Evolutionary conservation across 2,329 filamentous ascomycete genomes (phyloP).

Genomic region (Paecilomyces sp.): DNA sequence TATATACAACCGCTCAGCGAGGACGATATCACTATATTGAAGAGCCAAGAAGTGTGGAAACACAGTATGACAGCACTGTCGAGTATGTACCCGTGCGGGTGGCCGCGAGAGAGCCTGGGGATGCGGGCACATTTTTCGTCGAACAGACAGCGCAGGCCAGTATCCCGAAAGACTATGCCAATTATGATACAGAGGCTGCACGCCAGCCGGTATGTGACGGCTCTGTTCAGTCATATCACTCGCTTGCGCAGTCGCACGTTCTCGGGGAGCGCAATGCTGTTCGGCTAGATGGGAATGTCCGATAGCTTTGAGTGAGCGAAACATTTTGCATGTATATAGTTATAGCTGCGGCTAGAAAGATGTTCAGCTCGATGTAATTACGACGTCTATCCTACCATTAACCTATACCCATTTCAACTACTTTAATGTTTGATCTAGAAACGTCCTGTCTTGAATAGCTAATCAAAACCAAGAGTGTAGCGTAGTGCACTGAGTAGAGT

Average conservation of each 20-base stretch:
- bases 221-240: slow-evolving; percentile 9
- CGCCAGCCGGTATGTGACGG: slow-evolving; percentile 10
- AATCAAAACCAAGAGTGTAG: too few species aligned
- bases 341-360: too few species aligned
- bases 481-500: too few species aligned
- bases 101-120: slow-evolving; percentile 9
- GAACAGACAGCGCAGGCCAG: slow-evolving; percentile 15
- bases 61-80: slow-evolving; percentile 12
- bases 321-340: neutral
- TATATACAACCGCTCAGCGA: slow-evolving; percentile 8
- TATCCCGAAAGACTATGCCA: slow-evolving; percentile 9
- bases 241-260: slow-evolving; percentile 2
- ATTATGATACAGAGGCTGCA: slow-evolving; percentile 12
- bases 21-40: slow-evolving; percentile 18
- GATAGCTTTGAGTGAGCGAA: neutral
- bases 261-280: neutral
- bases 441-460: too few species aligned
- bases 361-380: too few species aligned
- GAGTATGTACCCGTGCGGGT: slow-evolving; percentile 19
- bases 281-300: neutral
- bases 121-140: slow-evolving; percentile 14
- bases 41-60: slow-evolving; percentile 11
- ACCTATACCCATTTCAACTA: too few species aligned
- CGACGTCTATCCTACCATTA: too few species aligned
- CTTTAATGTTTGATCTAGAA: too few species aligned